Conservation (phyloP, 2,329 filamentous ascomycete species). For the Bertia moriformis region DNA sequence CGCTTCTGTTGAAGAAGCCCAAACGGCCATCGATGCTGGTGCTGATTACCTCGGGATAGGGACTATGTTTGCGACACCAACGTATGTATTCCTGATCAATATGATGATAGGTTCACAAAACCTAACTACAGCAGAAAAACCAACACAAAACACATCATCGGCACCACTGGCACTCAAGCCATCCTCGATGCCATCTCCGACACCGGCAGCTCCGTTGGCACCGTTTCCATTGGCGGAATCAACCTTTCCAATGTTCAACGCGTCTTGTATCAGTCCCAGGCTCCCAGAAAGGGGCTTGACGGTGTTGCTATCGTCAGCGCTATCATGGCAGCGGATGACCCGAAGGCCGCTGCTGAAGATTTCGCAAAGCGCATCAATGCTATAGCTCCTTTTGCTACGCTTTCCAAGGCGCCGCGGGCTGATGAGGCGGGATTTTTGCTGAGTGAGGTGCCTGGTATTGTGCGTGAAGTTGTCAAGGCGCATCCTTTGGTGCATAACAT, state of each 20-base stretch:
- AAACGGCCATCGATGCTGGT: constrained; percentile 56
- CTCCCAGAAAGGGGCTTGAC: constrained; percentile 31
- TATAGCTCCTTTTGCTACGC: constrained; percentile 6
- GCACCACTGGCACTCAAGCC: constrained; percentile 52
- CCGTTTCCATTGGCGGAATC: constrained; percentile 45
- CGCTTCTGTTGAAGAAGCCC: constrained; percentile 59
- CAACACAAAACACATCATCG: constrained; percentile 72
- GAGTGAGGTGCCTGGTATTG: constrained; percentile 10
- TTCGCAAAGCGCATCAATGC: constrained; percentile 26
- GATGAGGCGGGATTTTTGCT: background rate
- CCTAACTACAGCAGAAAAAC: constrained; percentile 46
- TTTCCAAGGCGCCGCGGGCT: background rate
- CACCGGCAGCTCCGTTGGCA: constrained; percentile 12
- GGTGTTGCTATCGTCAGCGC: constrained; percentile 49
- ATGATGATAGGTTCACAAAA: constrained; percentile 1
- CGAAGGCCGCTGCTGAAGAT: constrained; percentile 27
- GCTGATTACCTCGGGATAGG: constrained; percentile 86
- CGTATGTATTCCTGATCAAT: constrained; percentile 29
- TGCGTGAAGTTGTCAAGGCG: constrained; percentile 28
- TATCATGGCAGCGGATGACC: constrained; percentile 37
- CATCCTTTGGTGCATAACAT: constrained; percentile 49
- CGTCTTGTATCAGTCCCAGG: constrained; percentile 39
- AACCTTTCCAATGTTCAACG: constrained; percentile 43
- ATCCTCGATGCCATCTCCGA: constrained; percentile 48
- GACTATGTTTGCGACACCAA: constrained; percentile 73